These are phyloP conservation scores for Cyberlindnera euphorbiae DNA, from an alignment of 805 yeast species.

Conservation along the genomic window DNA sequence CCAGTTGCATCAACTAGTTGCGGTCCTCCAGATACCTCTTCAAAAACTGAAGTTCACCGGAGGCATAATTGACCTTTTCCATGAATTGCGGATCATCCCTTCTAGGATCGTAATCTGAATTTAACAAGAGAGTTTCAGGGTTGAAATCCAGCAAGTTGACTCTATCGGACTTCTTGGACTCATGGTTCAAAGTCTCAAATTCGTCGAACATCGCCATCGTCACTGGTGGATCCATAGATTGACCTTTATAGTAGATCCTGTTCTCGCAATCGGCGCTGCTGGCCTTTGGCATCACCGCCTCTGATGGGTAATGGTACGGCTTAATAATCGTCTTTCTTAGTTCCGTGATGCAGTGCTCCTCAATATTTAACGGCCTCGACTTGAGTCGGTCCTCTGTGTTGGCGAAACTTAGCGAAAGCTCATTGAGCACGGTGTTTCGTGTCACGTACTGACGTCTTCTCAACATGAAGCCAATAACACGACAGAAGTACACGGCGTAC, in stretches of 20 bases:
- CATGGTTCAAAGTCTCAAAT: neutral
- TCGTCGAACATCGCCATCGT: constrained; percentile 2
- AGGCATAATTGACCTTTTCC: constrained; percentile 11
- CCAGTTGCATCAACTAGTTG: constrained; percentile 15
- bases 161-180: neutral
- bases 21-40: constrained; percentile 19
- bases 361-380: constrained; percentile 16
- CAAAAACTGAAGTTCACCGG: constrained; percentile 14
- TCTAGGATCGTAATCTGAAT: constrained; percentile 24
- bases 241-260: constrained; percentile 10
- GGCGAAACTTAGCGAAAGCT: constrained; percentile 17
- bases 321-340: constrained; percentile 15
- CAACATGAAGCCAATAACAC: constrained; percentile 18
- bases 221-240: neutral
- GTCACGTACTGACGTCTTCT: constrained; percentile 18
- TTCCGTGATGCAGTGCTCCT: constrained; percentile 16
- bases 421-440: constrained; percentile 17
- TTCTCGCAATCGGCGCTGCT: too few relatives aligned
- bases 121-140: constrained; percentile 12
- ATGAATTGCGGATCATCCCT: constrained; percentile 20
- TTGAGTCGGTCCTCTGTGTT: constrained; percentile 14
- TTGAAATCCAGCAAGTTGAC: constrained; percentile 12
- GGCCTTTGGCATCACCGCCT: constrained; percentile 1
- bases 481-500: constrained; percentile 19
- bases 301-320: constrained; percentile 18